Percentiles rank a stretch among this genome's conserved stretches.
Evolutionary conservation across 805 yeast species (phyloP).

Genomic region (Starmerella bombi): DNA sequence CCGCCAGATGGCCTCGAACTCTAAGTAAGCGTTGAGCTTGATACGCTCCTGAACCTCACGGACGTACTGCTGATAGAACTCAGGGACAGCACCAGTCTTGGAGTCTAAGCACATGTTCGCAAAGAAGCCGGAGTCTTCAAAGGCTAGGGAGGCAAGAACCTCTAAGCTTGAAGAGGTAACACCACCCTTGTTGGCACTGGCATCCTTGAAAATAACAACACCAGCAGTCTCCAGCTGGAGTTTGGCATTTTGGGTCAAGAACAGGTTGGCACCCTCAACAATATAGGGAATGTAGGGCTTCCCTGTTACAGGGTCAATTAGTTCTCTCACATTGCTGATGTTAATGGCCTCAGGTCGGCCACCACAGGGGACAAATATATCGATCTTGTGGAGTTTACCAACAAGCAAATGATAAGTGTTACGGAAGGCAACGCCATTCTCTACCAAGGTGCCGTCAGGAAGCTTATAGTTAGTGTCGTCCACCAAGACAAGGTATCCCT

Average conservation of each 20-base stretch:
- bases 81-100: constrained; percentile 41
- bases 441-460: constrained; percentile 62
- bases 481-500: constrained; percentile 72
- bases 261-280: constrained; percentile 95
- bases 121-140: constrained; percentile 73
- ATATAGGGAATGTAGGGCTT: constrained; percentile 68
- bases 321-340: constrained; percentile 58
- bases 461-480: constrained; percentile 69
- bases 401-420: constrained; percentile 75
- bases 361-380: constrained; percentile 94
- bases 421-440: constrained; percentile 81
- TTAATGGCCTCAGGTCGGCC: constrained; percentile 97
- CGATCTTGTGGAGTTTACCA: constrained; percentile 51
- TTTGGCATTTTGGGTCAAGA: constrained; percentile 90
- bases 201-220: constrained; percentile 78
- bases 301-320: constrained; percentile 62
- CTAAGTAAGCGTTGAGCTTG: constrained; percentile 64
- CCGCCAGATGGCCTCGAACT: constrained; percentile 78
- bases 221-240: constrained; percentile 77
- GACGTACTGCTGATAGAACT: constrained; percentile 72
- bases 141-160: constrained; percentile 84
- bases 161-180: constrained; percentile 94
- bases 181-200: constrained; percentile 96
- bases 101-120: constrained; percentile 55
- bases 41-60: constrained; percentile 66